Evolutionary conservation across 2,329 filamentous ascomycete species (phyloP), one percentile per base, ranked within the genome.

Genomic region (Hypoxylon sp.): DNA sequence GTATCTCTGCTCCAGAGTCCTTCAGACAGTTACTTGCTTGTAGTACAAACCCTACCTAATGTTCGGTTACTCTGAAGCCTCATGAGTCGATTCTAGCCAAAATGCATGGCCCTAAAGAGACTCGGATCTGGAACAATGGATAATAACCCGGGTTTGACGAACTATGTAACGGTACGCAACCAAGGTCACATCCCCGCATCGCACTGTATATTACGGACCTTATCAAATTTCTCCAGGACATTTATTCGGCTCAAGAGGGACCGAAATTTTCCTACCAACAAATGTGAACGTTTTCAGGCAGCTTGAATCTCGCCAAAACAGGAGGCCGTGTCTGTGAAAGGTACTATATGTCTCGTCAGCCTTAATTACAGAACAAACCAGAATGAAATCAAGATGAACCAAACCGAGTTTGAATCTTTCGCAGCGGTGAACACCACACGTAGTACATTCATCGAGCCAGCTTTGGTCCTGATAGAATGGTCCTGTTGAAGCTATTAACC

Each of bases 241-340:
- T 37, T 50, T 12, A n/a, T 60, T 65, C 65, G 65, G 65, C 54
- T 30, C 7, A 68, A 68, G 58, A 62, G 16, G 16, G 50, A 30
- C 65, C 65, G 65, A 68, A 14, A 59, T 39, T 23, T 32, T 23
- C 53, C 23, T 45, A 19, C 12, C 23, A 25, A 30, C 12, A 61
- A 41, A 23, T 34, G 4, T 16, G 30, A 12, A 11, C 27, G 2
- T 19, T 8, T 47, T 37, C 30, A 23, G 50, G 21, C 19, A 6
- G 32, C 16, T 45, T 11, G 30, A 27, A 27, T 30, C 11, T 34
- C 27, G 37, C 21, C 27, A 43, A 43, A 39, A 45, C 9, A 9
- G 47, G 21, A 52, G 23, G 16, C 5, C 14, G 39, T 65, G n/a
- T 47, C 34, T 3, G 30, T 8, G 39, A 30, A 23, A 16, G 9